Base-by-base conservation (phyloP, 805 yeast species). In the Wickerhamomyces xylosicus region DNA sequence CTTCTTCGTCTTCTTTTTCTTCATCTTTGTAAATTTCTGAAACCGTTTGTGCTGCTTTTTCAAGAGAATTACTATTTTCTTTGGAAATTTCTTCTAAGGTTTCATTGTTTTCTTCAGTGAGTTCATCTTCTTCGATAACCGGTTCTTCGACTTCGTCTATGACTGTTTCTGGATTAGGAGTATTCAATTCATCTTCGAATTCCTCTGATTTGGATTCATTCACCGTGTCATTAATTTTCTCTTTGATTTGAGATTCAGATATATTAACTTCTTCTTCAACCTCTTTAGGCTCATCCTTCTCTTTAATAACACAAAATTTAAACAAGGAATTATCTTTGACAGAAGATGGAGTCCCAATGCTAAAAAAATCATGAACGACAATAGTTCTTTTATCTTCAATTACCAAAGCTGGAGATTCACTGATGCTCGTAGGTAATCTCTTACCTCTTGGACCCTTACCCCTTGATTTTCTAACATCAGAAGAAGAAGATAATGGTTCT, bases 381-480 rank as follows among this genome's bases (percentile, higher is more conserved):
- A 53, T 40, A n/a, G 10, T 33, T 43, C 58, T 49, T 37, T 47
- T 49, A 37, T 53, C 58, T 2, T 45, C 48, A 16, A 45, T 37
- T 9, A 31, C 13, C 33, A 31, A 17, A 27, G 44, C 49, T 15
- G 48, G 54, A 10, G 38, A 45, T 9, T 43, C 56, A 17, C 67
- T 64, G 11, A 77, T 72, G n/a, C 65, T 57, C 40, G 65, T 69
- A 0, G 92, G 92, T 38, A 81, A 58, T 49, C 74, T 76, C 43
- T 85, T 72, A 0, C 89, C 89, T 44, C 74, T 67, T 34, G 94
- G 94, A 0, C 90, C 92, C 47, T 63, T 77, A 1, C 78, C 79
- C 50, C 90, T 69, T 22, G 74, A 63, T 37, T 61, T 63, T 52
- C 72, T 56, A 4, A 57, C 56, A 50, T 72, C 74, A 38, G 16